phyloP scores from a whole-genome alignment of 495 filamentous ascomycete species.

The Neurospora sp. region DNA sequence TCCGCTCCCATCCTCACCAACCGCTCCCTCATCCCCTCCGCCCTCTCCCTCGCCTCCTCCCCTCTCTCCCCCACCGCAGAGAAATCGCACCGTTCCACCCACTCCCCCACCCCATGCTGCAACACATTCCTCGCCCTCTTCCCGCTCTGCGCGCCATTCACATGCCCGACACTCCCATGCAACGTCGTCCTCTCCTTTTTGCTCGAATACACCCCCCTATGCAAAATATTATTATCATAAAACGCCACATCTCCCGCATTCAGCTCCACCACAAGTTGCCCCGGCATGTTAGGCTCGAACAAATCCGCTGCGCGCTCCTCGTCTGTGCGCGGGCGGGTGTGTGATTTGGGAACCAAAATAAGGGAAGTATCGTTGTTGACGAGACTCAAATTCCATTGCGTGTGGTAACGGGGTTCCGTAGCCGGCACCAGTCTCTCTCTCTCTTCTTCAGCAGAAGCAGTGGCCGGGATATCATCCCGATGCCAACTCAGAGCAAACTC shows the following conservation, averaged over 20 bases:
- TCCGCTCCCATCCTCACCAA: conserved; percentile 51
- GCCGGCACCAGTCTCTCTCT: conserved; percentile 38
- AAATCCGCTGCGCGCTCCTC: conserved; percentile 52
- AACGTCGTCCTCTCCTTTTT: conserved; percentile 60
- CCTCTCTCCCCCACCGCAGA: conserved; percentile 31
- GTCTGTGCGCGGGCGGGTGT: conserved; percentile 54
- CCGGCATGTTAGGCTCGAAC: conserved; percentile 47
- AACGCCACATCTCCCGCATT: conserved; percentile 69
- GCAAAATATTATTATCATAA: conserved; percentile 82
- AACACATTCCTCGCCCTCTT: conserved; percentile 66
- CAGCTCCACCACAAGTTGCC: conserved; percentile 51
- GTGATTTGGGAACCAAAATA: conserved; percentile 62
- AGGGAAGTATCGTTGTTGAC: conserved; percentile 52
- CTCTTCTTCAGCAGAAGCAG: conserved; percentile 43
- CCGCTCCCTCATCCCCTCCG: conserved; percentile 43
- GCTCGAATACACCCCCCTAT: conserved; percentile 61
- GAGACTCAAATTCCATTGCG: conserved; percentile 73
- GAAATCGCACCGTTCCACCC: conserved; percentile 52
- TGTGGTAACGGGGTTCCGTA: conserved; percentile 34
- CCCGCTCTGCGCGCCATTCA: conserved; percentile 28
- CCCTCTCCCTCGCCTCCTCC: conserved; percentile 40
- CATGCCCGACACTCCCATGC: conserved; percentile 70
- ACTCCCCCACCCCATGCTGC: conserved; percentile 75
- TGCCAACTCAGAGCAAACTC: conserved; percentile 70
- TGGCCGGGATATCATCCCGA: conserved; percentile 60